These are phyloP conservation scores for Hypocrella siamensis DNA, from an alignment of 2,329 filamentous ascomycete species.

Conservation along the genomic window DNA sequence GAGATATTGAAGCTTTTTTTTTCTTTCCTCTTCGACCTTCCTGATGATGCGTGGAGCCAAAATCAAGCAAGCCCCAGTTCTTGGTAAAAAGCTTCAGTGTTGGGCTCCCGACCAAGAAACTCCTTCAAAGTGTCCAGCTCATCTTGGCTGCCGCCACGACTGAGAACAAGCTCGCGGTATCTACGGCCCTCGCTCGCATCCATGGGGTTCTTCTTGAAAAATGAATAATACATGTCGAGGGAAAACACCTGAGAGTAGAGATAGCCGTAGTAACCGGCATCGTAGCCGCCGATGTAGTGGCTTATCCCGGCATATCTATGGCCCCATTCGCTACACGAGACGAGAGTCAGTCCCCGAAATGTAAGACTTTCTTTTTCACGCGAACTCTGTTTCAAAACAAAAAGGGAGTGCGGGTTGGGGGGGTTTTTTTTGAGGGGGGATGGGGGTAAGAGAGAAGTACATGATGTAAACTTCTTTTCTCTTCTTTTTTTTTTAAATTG, in stretches of 20 bases:
- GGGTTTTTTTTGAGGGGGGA: no score
- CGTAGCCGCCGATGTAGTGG: conserved; percentile 71
- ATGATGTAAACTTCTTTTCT: not conserved
- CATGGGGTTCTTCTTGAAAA: conserved; percentile 69
- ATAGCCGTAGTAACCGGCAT: conserved; percentile 71
- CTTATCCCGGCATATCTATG: conserved; percentile 69
- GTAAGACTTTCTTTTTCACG: not conserved
- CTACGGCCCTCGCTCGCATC: conserved; percentile 55
- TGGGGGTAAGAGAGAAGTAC: not conserved
- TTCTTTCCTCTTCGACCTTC: no score
- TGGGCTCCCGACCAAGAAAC: conserved; percentile 64
- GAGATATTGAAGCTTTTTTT: no score
- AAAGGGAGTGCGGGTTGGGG: no score
- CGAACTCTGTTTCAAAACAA: not conserved
- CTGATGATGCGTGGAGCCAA: no score
- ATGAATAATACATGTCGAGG: conserved; percentile 71
- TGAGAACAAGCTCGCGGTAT: conserved; percentile 64
- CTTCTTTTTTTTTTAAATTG: no score
- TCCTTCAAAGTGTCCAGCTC: conserved; percentile 69
- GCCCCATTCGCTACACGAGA: conserved; percentile 43
- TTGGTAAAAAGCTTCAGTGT: conserved; percentile 63
- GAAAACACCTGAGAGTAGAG: conserved; percentile 66
- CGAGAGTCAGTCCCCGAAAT: conserved; percentile 13
- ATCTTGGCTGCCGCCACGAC: conserved; percentile 62
- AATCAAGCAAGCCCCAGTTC: conserved; percentile 46